Base-by-base conservation (phyloP, 2,329 filamentous ascomycete genomes). In the Botrytis porri region DNA sequence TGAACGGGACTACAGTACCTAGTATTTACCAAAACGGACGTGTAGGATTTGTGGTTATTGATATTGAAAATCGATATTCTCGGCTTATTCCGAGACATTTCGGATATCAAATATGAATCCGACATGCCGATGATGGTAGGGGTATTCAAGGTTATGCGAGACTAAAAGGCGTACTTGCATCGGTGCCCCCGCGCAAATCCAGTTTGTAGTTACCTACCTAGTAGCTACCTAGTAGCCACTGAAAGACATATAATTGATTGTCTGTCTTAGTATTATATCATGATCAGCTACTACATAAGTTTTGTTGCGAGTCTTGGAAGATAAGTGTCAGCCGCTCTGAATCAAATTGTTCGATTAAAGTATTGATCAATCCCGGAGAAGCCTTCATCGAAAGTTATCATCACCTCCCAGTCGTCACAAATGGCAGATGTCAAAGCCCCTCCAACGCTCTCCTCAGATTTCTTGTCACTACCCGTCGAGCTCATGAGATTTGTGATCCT, bases 381-480 rank as follows among this genome's bases (percentile, higher is more conserved):
- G 37, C 41, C 32, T 37, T 12, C 25, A 29, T 69, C 32, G 39
- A 54, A 14, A 25, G 57, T 48, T 67, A 25, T 1, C 5, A 41
- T 39, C 35, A 67, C 43, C 45, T 61, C 5, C 5, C 32, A 16
- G 32, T 6, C 9, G n/a, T 57, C 64, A 41, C 32, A 39, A 72
- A 72, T 69, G 63, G 54, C 63, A 41, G 57, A 69, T n/a, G 25
- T 43, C 32, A 18, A 37, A 14, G 8, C 18, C 48, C 32, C 63
- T 25, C 20, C 22, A 39, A 3, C 45, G 20, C 22, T 16, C 32
- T 14, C 22, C 32, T 18, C 62, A 35, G 20, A 18, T 29, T n/a
- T 72, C 64, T 43, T 25, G 39, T 61, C 41, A 29, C 25, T 72
- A 32, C 70, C 70, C 16, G 37, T 20, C 37, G 70, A 72, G 51